Base-by-base conservation (phyloP, 2,329 filamentous ascomycete species). In the Cladosporium sp. region DNA sequence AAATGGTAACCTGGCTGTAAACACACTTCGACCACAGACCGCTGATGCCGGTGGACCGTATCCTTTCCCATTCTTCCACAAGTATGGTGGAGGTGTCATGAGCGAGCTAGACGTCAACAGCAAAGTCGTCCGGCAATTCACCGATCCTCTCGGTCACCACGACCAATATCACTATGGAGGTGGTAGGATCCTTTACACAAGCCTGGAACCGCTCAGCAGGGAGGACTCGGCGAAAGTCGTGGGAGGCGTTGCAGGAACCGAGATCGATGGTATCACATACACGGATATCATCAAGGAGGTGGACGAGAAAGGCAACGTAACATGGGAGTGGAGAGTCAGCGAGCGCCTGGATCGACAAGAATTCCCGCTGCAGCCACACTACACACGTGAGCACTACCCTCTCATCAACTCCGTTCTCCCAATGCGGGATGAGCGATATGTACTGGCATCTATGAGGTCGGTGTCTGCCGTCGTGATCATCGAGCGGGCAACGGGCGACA, bases 1-100 rank as follows among this genome's bases (percentile, higher is more conserved):
- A 12, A 75, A 78, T 42, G 76, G 77, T 3, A 76, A 75, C 56
- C 69, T 80, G 1, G 77, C 76, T 17, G 74, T 75, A 64, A 79
- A 79, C 62, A 73, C 71, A 8, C 71, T 76, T 1, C 75, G 74
- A 51, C 74, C 76, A 3, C 66, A 74, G 19, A 22, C 34, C 11
- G 47, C 20, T 8, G 47, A 51, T 12, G 12, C 47, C n/a, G 47
- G 30, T 56, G 69, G 70, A 2, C 74, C 75, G 5, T 65, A 65
- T 6, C 68, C 73, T 5, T 80, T 78, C 59, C 75, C 75, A 1
- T 72, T 79, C 52, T 79, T 72, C 68, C 72, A 75, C 40, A 80
- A 80, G 57, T 79, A 80, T 59, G 66, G 76, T 11, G 77, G 76
- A 8, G 77, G 77, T 0, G 66, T 77, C 3, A 80, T 80, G 77